phyloP scores from a whole-genome alignment of 2,329 filamentous ascomycete genomes.

The Cytospora piceicola region DNA sequence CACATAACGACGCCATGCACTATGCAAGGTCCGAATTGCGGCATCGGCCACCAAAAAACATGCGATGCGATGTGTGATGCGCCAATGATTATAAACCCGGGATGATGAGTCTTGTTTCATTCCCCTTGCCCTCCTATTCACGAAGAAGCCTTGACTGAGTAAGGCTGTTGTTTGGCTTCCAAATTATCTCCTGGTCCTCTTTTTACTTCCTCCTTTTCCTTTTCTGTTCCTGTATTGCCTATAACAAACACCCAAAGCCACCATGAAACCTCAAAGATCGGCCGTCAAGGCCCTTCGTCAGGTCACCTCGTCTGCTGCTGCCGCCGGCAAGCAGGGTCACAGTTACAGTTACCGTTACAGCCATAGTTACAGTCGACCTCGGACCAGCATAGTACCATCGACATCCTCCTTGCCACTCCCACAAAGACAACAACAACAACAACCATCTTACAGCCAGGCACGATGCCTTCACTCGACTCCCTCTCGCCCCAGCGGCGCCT shows the following conservation, averaged over 20 bases:
- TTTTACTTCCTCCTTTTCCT: background rate
- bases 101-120: background rate
- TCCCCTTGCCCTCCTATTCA: background rate
- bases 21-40: background rate
- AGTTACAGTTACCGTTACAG: background rate
- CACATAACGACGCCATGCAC: background rate
- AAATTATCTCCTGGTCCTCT: background rate
- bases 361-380: background rate
- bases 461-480: slow-evolving; percentile 34
- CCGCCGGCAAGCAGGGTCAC: background rate
- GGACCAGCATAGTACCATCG: background rate
- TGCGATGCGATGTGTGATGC: background rate
- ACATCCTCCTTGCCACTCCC: background rate
- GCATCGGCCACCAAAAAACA: slow-evolving; percentile 14
- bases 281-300: slow-evolving; percentile 32
- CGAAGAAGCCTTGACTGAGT: background rate
- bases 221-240: background rate
- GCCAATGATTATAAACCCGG: slow-evolving; percentile 12
- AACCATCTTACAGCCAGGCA: background rate
- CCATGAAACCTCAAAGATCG: slow-evolving; percentile 32
- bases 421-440: background rate
- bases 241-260: slow-evolving; percentile 23
- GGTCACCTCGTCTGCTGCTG: slow-evolving; percentile 8
- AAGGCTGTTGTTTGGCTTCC: background rate
- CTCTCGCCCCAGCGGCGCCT: slow-evolving; percentile 49